A percentile compares a stretch with the other conserved stretches of the same genome.
Evolutionary conservation across 495 filamentous ascomycete genomes (phyloP).

Genomic region (Trichoderma parareesei): DNA sequence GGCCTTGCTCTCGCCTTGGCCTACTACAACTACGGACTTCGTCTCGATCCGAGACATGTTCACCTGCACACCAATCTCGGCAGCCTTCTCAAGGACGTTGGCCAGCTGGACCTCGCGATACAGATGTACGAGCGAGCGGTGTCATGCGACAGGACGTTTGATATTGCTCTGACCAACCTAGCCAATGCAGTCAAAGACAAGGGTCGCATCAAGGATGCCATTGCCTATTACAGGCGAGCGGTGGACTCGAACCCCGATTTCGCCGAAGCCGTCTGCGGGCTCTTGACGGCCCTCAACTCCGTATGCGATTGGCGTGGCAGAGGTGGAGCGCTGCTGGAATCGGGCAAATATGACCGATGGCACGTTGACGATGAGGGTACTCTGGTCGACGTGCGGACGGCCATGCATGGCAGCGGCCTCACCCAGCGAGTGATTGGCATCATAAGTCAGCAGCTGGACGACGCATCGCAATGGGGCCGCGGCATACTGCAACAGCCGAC

Average conservation of each 20-base stretch:
- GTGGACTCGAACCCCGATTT: conserved; percentile 90
- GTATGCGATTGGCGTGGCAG: conserved; percentile 93
- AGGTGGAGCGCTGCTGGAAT: conserved; percentile 68
- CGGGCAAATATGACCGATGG: conserved; percentile 78
- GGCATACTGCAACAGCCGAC: conserved; percentile 54
- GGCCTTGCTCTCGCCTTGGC: conserved; percentile 81
- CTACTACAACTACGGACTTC: conserved; percentile 91
- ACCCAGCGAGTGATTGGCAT: conserved; percentile 94
- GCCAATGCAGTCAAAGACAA: conserved; percentile 98
- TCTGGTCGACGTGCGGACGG: conserved; percentile 62
- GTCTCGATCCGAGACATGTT: conserved; percentile 83
- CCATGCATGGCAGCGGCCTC: conserved; percentile 63
- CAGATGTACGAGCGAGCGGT: conserved; percentile 97
- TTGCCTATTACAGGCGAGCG: conserved; percentile 82
- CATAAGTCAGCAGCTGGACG: conserved; percentile 79
- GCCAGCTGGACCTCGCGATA: conserved; percentile 83
- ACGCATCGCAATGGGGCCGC: conserved; percentile 82
- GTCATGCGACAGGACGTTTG: conserved; percentile 81
- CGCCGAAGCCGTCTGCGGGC: conserved; percentile 91
- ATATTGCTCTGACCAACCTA: conserved; percentile 94
- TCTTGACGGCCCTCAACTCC: conserved; percentile 93
- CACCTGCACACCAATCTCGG: conserved; percentile 97
- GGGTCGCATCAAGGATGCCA: conserved; percentile 85
- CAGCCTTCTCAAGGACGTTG: conserved; percentile 93
- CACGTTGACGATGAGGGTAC: conserved; percentile 85